These are phyloP conservation scores for Coemansia sp. DNA, from an alignment of 192 early-diverging fungal genomes.

Conservation along the genomic window DNA sequence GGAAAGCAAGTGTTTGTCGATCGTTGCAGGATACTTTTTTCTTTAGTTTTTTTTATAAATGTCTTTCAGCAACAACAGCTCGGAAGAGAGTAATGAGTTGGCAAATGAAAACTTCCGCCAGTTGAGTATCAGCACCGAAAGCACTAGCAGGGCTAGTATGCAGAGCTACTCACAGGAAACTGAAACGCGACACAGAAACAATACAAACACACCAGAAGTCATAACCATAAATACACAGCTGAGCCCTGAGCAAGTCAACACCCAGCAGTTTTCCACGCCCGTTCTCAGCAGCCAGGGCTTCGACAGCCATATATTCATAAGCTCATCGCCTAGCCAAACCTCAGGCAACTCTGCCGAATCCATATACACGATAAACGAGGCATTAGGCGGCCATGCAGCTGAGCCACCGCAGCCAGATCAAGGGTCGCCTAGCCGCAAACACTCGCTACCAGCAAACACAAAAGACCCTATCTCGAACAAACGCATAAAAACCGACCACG, in stretches of 20 bases:
- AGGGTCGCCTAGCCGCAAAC: slow-evolving; percentile 5
- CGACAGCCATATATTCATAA: background rate
- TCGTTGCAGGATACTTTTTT: slow-evolving; percentile 4
- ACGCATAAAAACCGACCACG: background rate
- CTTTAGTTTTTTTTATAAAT: background rate
- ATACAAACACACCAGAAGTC: slow-evolving; percentile 4
- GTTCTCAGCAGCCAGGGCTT: background rate
- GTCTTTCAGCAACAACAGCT: background rate
- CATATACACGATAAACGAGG: background rate
- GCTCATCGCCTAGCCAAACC: background rate
- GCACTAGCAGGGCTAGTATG: background rate
- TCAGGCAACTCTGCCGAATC: background rate
- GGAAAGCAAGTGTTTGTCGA: background rate
- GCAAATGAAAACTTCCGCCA: too few species aligned
- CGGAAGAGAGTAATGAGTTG: too few species aligned
- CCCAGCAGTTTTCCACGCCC: background rate
- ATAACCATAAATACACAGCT: slow-evolving; percentile 23
- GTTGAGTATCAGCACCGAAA: background rate
- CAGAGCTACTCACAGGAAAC: background rate
- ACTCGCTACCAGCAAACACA: background rate
- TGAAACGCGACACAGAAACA: background rate
- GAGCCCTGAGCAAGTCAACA: slow-evolving; percentile 5
- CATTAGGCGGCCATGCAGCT: background rate
- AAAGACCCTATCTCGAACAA: slow-evolving; percentile 5
- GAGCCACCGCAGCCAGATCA: background rate